Evolutionary conservation across 176 grass and related monocot species (phyloP).

Genomic region (Leersia perrieri): DNA sequence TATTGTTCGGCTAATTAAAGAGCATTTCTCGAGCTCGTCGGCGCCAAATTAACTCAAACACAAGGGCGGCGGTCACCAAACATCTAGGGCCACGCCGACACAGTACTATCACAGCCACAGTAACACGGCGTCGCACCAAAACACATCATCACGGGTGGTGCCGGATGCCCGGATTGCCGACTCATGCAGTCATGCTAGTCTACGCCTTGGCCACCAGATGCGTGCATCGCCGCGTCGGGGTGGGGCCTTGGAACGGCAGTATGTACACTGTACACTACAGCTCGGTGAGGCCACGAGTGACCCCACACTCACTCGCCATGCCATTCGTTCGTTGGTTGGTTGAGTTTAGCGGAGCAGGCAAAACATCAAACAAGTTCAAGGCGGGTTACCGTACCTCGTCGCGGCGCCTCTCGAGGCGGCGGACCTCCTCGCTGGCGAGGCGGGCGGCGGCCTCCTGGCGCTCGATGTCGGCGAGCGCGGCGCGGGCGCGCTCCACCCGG

Average conservation of each 20-base stretch:
- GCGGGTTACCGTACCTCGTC: constrained; percentile 51
- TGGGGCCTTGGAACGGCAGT: neutral
- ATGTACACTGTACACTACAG: neutral
- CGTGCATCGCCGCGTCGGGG: neutral
- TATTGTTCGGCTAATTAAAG: constrained; percentile 12
- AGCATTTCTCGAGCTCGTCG: neutral
- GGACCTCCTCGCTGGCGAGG: constrained; percentile 56
- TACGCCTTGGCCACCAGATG: neutral
- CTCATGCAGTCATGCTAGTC: too few species aligned
- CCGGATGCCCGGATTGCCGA: neutral
- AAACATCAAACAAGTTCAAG: constrained; percentile 35
- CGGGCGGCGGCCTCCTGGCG: constrained; percentile 54
- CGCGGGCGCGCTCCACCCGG: constrained; percentile 74
- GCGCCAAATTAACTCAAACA: neutral
- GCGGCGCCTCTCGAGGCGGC: constrained; percentile 55
- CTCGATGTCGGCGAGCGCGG: constrained; percentile 67
- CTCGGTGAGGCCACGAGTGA: neutral
- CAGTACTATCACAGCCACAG: neutral
- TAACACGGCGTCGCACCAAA: neutral
- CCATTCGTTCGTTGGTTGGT: neutral
- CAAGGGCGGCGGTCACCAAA: neutral
- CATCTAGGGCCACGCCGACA: neutral
- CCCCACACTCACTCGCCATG: neutral
- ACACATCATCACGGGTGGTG: neutral
- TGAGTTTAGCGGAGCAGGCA: neutral